Conservation (phyloP, 148 eudicot genomes). For the Drosera capensis region DNA sequence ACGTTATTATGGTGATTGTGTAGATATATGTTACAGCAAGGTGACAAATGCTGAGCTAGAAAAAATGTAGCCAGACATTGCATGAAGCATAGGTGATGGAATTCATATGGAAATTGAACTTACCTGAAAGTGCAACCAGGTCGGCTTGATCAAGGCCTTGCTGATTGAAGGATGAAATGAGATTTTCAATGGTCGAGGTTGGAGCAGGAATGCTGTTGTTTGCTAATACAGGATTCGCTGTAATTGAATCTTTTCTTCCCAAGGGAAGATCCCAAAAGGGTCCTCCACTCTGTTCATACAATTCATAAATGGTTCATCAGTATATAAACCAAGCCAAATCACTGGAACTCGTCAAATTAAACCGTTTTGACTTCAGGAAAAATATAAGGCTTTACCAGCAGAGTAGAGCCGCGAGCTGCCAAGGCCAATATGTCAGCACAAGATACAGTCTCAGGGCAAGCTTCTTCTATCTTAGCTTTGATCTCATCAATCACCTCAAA, state of each 20-base stretch:
- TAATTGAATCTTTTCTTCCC: conserved; percentile 76
- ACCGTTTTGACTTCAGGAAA: neutral
- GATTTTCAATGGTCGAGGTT: conserved; percentile 39
- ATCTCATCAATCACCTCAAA: conserved; percentile 78
- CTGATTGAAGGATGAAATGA: conserved; percentile 32
- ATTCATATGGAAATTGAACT: neutral
- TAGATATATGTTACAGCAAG: neutral
- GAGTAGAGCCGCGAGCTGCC: conserved; percentile 68
- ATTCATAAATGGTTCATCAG: too few relatives aligned
- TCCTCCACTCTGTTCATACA: conserved; percentile 82
- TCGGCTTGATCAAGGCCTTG: conserved; percentile 67
- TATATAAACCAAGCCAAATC: neutral
- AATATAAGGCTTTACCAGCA: conserved; percentile 27
- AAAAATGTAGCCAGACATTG: too few relatives aligned
- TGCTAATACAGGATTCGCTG: conserved; percentile 41
- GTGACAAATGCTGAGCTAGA: too few relatives aligned
- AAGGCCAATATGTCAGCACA: conserved; percentile 85
- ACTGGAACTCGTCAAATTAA: too few relatives aligned
- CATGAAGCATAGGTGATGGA: neutral
- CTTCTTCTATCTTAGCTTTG: conserved; percentile 58
- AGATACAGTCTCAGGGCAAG: conserved; percentile 68
- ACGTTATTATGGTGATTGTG: neutral
- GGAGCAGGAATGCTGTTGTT: conserved; percentile 67
- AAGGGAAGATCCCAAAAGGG: conserved; percentile 73
- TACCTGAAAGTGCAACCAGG: conserved; percentile 90